Conservation (phyloP, 164 flowering plant species). For the Macadamia tetraphylla region DNA sequence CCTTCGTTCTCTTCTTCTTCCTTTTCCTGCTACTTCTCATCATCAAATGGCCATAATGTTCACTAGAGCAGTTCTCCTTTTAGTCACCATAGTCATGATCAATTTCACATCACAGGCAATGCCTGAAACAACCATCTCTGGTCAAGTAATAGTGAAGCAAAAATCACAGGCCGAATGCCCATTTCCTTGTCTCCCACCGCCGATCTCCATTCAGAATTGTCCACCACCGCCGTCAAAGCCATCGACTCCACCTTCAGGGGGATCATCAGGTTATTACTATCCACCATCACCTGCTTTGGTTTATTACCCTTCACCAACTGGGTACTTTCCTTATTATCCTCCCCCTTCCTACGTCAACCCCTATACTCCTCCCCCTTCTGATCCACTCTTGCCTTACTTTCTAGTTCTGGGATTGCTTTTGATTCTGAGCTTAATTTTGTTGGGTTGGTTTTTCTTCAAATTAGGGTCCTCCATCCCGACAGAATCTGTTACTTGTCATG, state of each 20-base stretch:
- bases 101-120: neutral
- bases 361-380: conserved; percentile 31
- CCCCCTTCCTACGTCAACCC: conserved; percentile 12
- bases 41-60: neutral
- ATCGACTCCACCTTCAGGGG: conserved; percentile 8
- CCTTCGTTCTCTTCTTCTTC: no score
- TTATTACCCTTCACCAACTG: conserved; percentile 10
- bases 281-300: conserved; percentile 6
- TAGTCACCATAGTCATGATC: neutral
- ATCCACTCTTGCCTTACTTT: conserved; percentile 33
- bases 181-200: conserved; percentile 34
- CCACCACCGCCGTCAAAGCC: conserved; percentile 6
- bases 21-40: neutral
- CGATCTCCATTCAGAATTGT: conserved; percentile 11
- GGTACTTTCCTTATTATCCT: conserved; percentile 10
- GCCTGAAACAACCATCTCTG: neutral
- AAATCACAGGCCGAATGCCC: conserved; percentile 12
- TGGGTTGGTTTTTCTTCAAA: neutral
- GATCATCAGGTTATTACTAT: conserved; percentile 1
- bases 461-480: no score
- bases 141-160: neutral
- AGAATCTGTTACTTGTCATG: no score
- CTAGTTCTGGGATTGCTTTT: conserved; percentile 12
- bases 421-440: neutral
- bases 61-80: neutral